Conservation (phyloP, 2,329 filamentous ascomycete species). For the Calonectria leucothoes region DNA sequence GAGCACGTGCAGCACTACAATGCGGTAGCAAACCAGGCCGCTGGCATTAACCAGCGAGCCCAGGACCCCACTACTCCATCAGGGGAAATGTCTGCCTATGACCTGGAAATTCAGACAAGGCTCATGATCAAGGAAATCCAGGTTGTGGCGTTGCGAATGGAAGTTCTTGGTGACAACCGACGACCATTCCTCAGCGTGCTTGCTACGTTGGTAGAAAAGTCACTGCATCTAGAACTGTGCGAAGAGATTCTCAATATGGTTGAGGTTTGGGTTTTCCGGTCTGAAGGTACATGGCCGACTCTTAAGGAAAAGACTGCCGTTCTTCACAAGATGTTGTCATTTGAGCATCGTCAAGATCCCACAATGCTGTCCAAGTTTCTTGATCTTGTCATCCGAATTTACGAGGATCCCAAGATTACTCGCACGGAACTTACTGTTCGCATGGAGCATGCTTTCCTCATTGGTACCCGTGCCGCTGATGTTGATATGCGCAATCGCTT, state of each 20-base stretch:
- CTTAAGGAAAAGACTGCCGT: constrained; percentile 99
- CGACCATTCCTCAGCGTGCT: constrained; percentile 95
- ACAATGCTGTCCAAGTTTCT: constrained; percentile 93
- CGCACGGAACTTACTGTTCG: constrained; percentile 95
- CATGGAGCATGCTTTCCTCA: constrained; percentile 97
- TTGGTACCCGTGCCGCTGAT: constrained; percentile 91
- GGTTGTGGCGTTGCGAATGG: constrained; percentile 91
- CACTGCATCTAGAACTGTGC: constrained; percentile 86
- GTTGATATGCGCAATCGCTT: constrained; percentile 98
- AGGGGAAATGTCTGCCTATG: constrained; percentile 75
- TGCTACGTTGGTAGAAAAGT: constrained; percentile 95
- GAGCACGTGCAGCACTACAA: constrained; percentile 89
- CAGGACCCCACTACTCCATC: constrained; percentile 66
- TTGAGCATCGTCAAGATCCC: constrained; percentile 85
- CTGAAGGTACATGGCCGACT: constrained; percentile 94
- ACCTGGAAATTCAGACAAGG: constrained; percentile 88
- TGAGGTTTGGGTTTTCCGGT: constrained; percentile 95
- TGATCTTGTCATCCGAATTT: constrained; percentile 96
- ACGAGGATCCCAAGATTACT: constrained; percentile 96
- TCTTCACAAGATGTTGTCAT: constrained; percentile 98
- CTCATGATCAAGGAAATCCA: constrained; percentile 97
- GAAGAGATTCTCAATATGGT: constrained; percentile 95
- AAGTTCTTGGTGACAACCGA: constrained; percentile 88
- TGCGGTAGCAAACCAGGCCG: constrained; percentile 64
- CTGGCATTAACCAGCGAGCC: constrained; percentile 54